A percentile compares a stretch with the other conserved stretches of the same genome.
These are phyloP conservation scores for Ilyonectria destructans DNA, from an alignment of 2,329 filamentous ascomycete species.

Conservation along the genomic window DNA sequence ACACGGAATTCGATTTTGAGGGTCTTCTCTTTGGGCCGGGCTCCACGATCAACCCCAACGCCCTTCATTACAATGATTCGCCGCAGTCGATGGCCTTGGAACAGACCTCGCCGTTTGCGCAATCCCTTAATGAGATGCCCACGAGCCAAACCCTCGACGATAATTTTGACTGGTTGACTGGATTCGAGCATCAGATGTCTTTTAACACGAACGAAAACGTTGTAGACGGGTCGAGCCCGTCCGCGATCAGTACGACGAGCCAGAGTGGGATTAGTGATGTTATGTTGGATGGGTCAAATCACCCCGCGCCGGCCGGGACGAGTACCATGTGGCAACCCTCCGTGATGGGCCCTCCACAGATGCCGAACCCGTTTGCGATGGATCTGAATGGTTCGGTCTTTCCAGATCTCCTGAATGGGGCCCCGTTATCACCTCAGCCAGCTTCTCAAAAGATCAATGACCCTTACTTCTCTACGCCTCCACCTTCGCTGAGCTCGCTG, in stretches of 20 bases:
- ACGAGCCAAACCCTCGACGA: constrained; percentile 78
- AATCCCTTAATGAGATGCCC: constrained; percentile 72
- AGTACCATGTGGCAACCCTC: constrained; percentile 80
- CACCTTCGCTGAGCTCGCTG: constrained; percentile 81
- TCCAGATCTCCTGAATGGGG: constrained; percentile 81
- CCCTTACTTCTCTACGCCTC: constrained; percentile 84
- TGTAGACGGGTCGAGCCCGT: constrained; percentile 94
- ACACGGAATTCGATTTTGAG: constrained; percentile 65
- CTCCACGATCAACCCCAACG: constrained; percentile 79
- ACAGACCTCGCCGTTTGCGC: constrained; percentile 73
- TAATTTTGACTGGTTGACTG: constrained; percentile 85
- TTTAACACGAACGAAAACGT: constrained; percentile 83
- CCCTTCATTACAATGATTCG: constrained; percentile 88
- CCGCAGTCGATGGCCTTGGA: constrained; percentile 78
- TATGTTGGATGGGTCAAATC: constrained; percentile 87
- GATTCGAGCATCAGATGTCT: constrained; percentile 84
- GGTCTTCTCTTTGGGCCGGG: constrained; percentile 78
- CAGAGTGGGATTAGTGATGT: constrained; percentile 93
- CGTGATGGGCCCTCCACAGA: constrained; percentile 78
- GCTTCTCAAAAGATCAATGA: constrained; percentile 80
- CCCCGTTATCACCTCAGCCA: constrained; percentile 85
- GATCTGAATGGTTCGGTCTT: constrained; percentile 84
- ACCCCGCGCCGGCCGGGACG: constrained; percentile 68
- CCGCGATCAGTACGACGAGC: constrained; percentile 94
- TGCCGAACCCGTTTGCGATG: constrained; percentile 80